Conservation (phyloP, 805 yeast species). For the Lachancea fermentati region DNA sequence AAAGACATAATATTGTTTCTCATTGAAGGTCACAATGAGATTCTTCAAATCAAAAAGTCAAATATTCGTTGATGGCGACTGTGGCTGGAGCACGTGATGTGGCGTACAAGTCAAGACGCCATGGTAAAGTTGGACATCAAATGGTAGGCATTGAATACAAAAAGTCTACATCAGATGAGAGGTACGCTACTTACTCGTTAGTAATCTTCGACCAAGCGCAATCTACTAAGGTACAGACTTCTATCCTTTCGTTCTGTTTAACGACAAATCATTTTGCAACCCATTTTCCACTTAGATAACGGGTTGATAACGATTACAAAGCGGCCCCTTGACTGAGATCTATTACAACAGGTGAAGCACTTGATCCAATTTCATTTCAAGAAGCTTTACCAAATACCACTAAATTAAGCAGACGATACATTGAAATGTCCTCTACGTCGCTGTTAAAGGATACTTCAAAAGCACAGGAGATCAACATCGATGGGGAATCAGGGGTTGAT, state of each 20-base stretch:
- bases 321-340: background rate
- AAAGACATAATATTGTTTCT: background rate
- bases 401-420: too few relatives aligned
- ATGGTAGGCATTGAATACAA: too few relatives aligned
- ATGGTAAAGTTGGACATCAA: too few relatives aligned
- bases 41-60: too few relatives aligned
- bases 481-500: background rate
- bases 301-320: background rate
- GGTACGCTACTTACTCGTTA: too few relatives aligned
- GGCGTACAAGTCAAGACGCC: too few relatives aligned
- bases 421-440: background rate
- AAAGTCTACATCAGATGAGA: too few relatives aligned
- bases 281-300: background rate
- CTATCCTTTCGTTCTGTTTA: background rate
- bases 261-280: background rate
- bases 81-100: background rate
- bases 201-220: too few relatives aligned
- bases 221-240: too few relatives aligned
- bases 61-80: background rate
- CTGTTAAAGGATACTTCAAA: background rate
- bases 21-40: background rate
- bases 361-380: too few relatives aligned
- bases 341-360: too few relatives aligned
- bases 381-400: too few relatives aligned
- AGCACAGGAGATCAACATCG: background rate